These are phyloP conservation scores for Claviceps sp. DNA, from an alignment of 2,329 filamentous ascomycete genomes.

Conservation along the genomic window DNA sequence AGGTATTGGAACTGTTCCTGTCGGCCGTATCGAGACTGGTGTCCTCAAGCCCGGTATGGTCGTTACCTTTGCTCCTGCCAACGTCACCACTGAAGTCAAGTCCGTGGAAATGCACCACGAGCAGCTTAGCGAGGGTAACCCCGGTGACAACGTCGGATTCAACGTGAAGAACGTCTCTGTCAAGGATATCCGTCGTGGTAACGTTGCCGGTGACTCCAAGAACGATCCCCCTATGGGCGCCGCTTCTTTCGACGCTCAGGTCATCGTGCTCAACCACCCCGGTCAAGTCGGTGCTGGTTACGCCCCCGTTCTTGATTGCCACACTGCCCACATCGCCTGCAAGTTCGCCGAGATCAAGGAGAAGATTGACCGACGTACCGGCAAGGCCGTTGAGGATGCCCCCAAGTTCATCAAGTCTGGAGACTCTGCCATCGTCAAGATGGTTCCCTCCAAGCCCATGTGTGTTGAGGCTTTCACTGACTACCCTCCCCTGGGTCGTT, in stretches of 20 bases:
- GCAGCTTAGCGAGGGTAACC: constrained; percentile 87
- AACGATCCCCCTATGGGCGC: constrained; percentile 85
- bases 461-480: constrained; percentile 99
- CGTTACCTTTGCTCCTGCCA: constrained; percentile 95
- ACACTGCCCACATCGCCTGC: constrained; percentile 99
- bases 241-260: constrained; percentile 97
- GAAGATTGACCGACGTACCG: constrained; percentile 99
- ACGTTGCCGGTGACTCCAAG: constrained; percentile 99
- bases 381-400: constrained; percentile 80
- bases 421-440: constrained; percentile 99
- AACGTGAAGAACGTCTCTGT: constrained; percentile 99
- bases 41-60: constrained; percentile 82
- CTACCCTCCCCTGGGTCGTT: constrained; percentile 98
- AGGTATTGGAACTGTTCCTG: constrained; percentile 98
- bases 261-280: constrained; percentile 99
- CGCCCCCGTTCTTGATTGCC: constrained; percentile 98
- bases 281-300: constrained; percentile 99
- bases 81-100: constrained; percentile 99
- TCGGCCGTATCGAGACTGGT: constrained; percentile 99
- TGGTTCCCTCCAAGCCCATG: constrained; percentile 99
- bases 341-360: constrained; percentile 98
- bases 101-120: constrained; percentile 99
- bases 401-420: constrained; percentile 99
- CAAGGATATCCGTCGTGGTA: constrained; percentile 99
- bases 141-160: constrained; percentile 99